phyloP scores from a whole-genome alignment of 306 rosid genomes.

The Lathyrus aphaca region DNA sequence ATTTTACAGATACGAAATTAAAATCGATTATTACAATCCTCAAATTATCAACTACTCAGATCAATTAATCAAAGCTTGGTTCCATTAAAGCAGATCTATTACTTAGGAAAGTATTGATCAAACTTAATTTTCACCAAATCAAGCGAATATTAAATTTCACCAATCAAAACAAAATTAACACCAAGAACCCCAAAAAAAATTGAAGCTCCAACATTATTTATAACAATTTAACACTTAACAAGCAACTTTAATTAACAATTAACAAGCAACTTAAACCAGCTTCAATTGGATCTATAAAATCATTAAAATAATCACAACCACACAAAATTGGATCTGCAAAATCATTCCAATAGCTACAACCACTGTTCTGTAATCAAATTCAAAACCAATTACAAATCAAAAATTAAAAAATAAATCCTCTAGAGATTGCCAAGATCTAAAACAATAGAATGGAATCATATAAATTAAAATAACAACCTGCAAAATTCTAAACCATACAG shows the following conservation, averaged over 20 bases:
- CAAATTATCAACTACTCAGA: slow-evolving; percentile 9
- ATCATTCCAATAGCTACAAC: slow-evolving; percentile 9
- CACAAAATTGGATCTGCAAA: slow-evolving; percentile 37
- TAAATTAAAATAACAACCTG: not conserved
- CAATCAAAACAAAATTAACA: not conserved
- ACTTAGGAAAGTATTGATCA: slow-evolving; percentile 4
- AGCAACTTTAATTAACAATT: slow-evolving; percentile 14
- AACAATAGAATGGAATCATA: not conserved
- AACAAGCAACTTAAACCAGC: slow-evolving; percentile 26
- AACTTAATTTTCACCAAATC: slow-evolving; percentile 1
- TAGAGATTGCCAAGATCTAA: slow-evolving; percentile 32
- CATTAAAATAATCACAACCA: slow-evolving; percentile 13
- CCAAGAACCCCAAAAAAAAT: not conserved
- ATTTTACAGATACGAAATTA: not conserved
- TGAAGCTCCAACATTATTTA: not conserved
- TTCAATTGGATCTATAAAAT: slow-evolving; percentile 39
- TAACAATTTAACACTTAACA: not conserved
- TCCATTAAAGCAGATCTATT: slow-evolving; percentile 19
- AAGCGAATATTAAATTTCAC: slow-evolving; percentile 12
- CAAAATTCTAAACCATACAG: slow-evolving; percentile 2
- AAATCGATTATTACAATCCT: slow-evolving; percentile 11
- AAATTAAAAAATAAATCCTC: not conserved
- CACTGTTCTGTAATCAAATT: not conserved
- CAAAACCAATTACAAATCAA: not conserved
- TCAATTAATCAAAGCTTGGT: not conserved